Conservation (phyloP, 177 flowering plant genomes). For the Tripterygium wilfordii region DNA sequence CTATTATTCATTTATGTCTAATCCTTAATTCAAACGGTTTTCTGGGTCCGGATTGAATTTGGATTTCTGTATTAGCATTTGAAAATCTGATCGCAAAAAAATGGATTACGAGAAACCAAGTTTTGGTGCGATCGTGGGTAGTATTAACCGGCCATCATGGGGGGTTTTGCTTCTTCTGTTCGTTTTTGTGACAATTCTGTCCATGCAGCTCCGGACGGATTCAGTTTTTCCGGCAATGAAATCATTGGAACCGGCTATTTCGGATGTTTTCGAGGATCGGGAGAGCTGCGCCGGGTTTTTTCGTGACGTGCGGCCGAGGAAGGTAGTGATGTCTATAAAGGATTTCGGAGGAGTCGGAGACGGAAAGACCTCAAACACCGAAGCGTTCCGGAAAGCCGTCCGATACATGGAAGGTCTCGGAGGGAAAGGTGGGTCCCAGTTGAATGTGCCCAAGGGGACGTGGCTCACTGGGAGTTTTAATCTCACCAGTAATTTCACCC, state of each 20-base stretch:
- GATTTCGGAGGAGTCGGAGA: constrained; percentile 97
- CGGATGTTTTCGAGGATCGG: constrained; percentile 5
- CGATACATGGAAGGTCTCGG: constrained; percentile 34
- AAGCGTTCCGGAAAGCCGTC: constrained; percentile 66
- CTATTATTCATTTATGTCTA: no score
- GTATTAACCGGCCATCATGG: constrained; percentile 33
- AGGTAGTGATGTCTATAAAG: constrained; percentile 42
- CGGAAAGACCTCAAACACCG: constrained; percentile 77
- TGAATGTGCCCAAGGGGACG: constrained; percentile 59
- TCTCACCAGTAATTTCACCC: constrained; percentile 88
- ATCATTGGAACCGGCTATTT: not conserved
- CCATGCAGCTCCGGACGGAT: constrained; percentile 28
- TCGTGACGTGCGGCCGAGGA: constrained; percentile 21
- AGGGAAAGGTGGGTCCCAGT: constrained; percentile 29
- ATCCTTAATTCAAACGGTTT: no score
- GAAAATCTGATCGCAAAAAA: not conserved
- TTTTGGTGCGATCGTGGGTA: constrained; percentile 7
- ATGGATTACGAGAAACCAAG: constrained; percentile 27
- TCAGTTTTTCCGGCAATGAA: constrained; percentile 19
- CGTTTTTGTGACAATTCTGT: constrained; percentile 31
- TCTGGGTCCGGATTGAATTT: no score
- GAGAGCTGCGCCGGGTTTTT: constrained; percentile 47
- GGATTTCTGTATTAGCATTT: no score
- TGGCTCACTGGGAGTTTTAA: constrained; percentile 93
- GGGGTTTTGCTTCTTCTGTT: constrained; percentile 23